A percentile compares a stretch with the other conserved stretches of the same genome.
Conservation (phyloP, 176 grass and related monocot species). For the Cenchrus americanus region DNA sequence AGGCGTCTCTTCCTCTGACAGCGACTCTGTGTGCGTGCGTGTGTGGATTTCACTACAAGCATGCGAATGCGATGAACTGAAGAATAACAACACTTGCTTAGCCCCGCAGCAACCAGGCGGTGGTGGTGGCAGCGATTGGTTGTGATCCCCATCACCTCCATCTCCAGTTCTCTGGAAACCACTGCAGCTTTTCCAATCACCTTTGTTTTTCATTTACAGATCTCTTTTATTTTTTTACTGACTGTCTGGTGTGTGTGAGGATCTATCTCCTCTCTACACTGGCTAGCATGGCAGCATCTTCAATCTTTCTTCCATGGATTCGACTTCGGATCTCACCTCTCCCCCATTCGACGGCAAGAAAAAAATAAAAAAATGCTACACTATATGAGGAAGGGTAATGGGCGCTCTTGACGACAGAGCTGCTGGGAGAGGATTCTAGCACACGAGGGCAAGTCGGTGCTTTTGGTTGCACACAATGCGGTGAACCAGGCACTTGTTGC, state of each 20-base stretch:
- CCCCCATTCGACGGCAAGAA: neutral
- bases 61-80: too few relatives aligned
- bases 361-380: too few relatives aligned
- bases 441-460: conserved; percentile 77
- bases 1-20: neutral
- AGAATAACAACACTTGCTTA: neutral
- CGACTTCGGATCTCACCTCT: neutral
- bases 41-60: neutral
- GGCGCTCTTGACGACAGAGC: conserved; percentile 75
- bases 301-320: neutral
- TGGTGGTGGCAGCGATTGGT: conserved; percentile 19
- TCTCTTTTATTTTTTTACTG: neutral
- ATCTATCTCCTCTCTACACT: neutral
- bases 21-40: neutral
- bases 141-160: conserved; percentile 29
- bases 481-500: conserved; percentile 90
- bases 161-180: neutral
- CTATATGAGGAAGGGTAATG: too few relatives aligned
- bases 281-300: neutral
- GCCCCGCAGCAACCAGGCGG: neutral
- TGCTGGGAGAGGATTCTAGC: conserved; percentile 84
- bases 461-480: conserved; percentile 95
- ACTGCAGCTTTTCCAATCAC: conserved; percentile 31
- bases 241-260: too few relatives aligned
- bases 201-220: neutral